Base-by-base conservation (phyloP, 1,139 yeast species). In the Hemisphaericaspora subhashii region DNA sequence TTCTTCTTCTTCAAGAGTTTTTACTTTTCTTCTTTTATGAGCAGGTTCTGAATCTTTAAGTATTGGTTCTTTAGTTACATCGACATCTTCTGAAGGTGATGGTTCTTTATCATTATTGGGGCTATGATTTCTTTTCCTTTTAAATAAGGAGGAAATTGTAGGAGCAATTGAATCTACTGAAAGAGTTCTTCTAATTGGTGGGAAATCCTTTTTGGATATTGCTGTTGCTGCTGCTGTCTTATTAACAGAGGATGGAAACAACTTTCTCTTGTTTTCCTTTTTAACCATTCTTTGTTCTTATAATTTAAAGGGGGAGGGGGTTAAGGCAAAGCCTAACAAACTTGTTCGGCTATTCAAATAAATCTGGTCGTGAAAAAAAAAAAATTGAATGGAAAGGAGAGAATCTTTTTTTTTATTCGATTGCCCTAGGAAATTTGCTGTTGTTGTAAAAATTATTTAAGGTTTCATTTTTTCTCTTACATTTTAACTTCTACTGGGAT, bases 81-180 rank as follows among this genome's bases (percentile, higher is more conserved):
- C 37, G 7, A 31, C 27, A 21, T 24, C 35, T 17, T 50, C 55
- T 7, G 36, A 38, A 13, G 50, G 42, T 9, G 54, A 46, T 9
- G 39, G 39, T 20, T 49, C 51, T 26, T 50, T 47, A 2, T 47
- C 33, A 6, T 40, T 35, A 11, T 20, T 32, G 7, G 47, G 40
- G 4, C 23, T n/a, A 18, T 29, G 23, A 10, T 4, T 54, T 46
- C 68, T 58, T 42, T 68, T 70, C 34, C 71, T 53, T 42, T 58
- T 61, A 52, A 71, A 71, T 39, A 71, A 62, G 29, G 68, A 66
- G 7, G 68, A 58, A 26, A 70, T 43, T 14, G 30, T 27, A 11
- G 30, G 30, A 15, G 30, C 30, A 36, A 69, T 55, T 37, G 70
- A 57, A 36, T 71, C 77, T 45, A 70, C 72, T 1, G 75, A 70